phyloP scores from a whole-genome alignment of 768 basidiomycete species.

The Lanmaoa rubissima region DNA sequence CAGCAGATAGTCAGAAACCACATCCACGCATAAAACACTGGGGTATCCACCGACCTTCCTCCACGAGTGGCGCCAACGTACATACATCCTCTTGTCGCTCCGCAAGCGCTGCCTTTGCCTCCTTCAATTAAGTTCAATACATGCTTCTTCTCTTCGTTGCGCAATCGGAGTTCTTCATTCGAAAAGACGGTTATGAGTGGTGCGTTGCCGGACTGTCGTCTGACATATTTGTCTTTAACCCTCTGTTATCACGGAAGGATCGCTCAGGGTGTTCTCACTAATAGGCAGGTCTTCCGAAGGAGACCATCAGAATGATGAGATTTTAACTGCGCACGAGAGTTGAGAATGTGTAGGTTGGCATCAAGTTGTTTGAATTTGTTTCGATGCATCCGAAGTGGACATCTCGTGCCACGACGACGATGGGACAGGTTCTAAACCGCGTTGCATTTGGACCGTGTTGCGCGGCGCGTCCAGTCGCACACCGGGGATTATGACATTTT shows the following conservation, averaged over 20 bases:
- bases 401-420: too few relatives aligned
- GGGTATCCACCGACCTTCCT: constrained; percentile 48
- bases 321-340: constrained; percentile 22
- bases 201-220: constrained; percentile 83
- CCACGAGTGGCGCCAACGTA: constrained; percentile 63
- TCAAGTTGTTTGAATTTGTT: constrained; percentile 25
- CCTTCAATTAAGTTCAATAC: constrained; percentile 61
- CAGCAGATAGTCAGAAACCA: neutral
- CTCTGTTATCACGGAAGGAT: constrained; percentile 68
- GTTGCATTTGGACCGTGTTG: neutral
- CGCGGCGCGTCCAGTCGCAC: constrained; percentile 1
- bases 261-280: constrained; percentile 36
- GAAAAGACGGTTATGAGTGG: constrained; percentile 77
- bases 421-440: neutral
- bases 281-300: constrained; percentile 25
- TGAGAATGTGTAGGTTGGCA: constrained; percentile 22
- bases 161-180: constrained; percentile 59
- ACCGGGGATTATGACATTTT: too few relatives aligned
- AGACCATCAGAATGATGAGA: constrained; percentile 29
- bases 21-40: too few relatives aligned
- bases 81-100: constrained; percentile 63
- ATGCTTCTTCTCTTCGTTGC: constrained; percentile 72
- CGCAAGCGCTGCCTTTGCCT: constrained; percentile 58
- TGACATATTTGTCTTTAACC: constrained; percentile 86
- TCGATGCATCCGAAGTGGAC: constrained; percentile 22